Evolutionary conservation across 768 basidiomycete species (phyloP).

Genomic region (Tricholoma sp.): DNA sequence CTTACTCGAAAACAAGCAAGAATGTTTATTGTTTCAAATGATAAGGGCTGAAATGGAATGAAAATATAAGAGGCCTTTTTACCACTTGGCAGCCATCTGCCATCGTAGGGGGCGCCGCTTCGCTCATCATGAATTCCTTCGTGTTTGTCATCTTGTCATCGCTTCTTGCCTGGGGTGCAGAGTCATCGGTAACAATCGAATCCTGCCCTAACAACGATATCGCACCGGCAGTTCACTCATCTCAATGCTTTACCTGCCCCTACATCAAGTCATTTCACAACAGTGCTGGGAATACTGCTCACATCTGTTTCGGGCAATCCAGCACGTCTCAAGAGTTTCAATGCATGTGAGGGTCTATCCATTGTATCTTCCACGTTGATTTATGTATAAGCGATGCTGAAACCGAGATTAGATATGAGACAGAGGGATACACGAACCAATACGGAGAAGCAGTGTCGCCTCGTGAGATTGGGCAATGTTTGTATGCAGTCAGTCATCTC

Average conservation of each 20-base stretch:
- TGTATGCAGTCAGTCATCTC: neutral
- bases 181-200: neutral
- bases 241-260: neutral
- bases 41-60: neutral
- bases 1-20: neutral
- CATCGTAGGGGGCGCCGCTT: neutral
- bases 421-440: neutral
- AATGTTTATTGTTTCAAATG: neutral
- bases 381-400: neutral
- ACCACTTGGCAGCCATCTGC: too few relatives aligned
- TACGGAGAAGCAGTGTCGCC: neutral
- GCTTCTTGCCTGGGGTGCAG: neutral
- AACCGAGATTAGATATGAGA: neutral
- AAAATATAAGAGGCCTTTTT: neutral
- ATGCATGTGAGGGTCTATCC: neutral
- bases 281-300: neutral
- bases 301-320: neutral
- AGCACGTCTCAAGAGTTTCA: neutral
- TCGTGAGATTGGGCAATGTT: neutral
- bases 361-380: neutral
- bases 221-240: neutral
- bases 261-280: neutral
- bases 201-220: neutral
- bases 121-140: neutral
- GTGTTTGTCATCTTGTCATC: neutral